phyloP scores from a whole-genome alignment of 495 filamentous ascomycete species.

The Aspergillus sparsus region DNA sequence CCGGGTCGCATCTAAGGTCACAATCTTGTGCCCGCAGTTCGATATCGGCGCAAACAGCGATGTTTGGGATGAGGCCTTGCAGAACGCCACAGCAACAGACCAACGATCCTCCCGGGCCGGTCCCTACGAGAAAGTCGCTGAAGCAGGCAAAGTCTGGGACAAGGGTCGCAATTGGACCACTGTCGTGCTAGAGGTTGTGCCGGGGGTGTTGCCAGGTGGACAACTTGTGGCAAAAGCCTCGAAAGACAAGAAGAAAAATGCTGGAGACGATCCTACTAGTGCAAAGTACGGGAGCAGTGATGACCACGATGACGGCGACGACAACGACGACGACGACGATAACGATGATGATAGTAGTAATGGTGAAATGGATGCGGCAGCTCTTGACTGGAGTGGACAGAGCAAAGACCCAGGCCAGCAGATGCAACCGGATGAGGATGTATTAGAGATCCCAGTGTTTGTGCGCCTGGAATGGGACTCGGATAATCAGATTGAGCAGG shows the following conservation, averaged over 20 bases:
- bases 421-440: constrained; percentile 73
- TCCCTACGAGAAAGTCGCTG: constrained; percentile 61
- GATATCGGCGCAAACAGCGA: constrained; percentile 94
- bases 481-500: constrained; percentile 69
- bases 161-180: constrained; percentile 92
- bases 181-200: constrained; percentile 87
- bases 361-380: background rate
- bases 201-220: constrained; percentile 52
- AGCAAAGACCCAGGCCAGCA: constrained; percentile 17
- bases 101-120: constrained; percentile 33
- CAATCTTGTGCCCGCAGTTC: constrained; percentile 91
- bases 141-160: constrained; percentile 95
- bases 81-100: constrained; percentile 41
- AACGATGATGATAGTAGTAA: background rate
- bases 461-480: constrained; percentile 91
- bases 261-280: constrained; percentile 28
- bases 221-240: background rate
- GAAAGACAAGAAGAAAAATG: background rate
- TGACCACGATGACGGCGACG: constrained; percentile 25
- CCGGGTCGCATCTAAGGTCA: constrained; percentile 73
- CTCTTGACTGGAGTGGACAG: constrained; percentile 30
- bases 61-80: constrained; percentile 90
- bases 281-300: constrained; percentile 15
- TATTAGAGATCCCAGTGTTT: constrained; percentile 94
- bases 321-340: constrained; percentile 13